Base-by-base conservation (phyloP, 768 basidiomycete species). In the Tricholoma hemisulphureum region DNA sequence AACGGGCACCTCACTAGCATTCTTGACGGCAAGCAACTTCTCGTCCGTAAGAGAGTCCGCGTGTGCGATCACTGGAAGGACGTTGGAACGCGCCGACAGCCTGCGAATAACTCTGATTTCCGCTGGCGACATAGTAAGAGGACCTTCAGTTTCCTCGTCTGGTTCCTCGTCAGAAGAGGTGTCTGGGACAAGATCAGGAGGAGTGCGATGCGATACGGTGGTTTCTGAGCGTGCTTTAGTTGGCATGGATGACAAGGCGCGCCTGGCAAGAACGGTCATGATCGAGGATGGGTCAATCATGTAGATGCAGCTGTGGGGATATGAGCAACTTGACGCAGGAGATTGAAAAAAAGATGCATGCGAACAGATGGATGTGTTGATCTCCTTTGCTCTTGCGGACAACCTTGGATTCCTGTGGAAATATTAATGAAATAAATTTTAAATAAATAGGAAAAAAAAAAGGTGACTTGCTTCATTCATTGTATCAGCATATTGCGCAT, bases 291-390 rank as follows among this genome's bases (percentile, higher is more conserved):
- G 91, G 66, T 93, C 90, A 65, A 93, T 80, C 83, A 93, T 81
- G 72, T 94, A 93, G 58, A 94, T 89, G 68, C 88, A 91, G 46
- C 91, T 92, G 58, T 18, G 28, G 53, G n/a, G 54, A 39, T 60
- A 62, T 64, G 56, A 64, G 56, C 43, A 51, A 9, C 41, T 55
- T 51, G 58, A 61, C 41, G 43, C 61, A 57, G 21, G 49, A 39
- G 39, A 18, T 11, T 18, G 13, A 21, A 56, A 61, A 7, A 21
- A 72, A n/a, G n/a, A n/a, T n/a, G n/a, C n/a, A n/a, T n/a, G n/a
- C 90, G 72, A 70, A 93, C 91, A 93, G 73, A 73, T 95, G 92
- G 64, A 95, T 87, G 64, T 94, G 93, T 64, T 91, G 89, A 73
- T 95, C 92, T 50, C 90, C 91, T 75, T 88, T 92, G 74, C 83